Base-by-base conservation (phyloP, 805 yeast genomes). In the Barnettozyma vustinii region DNA sequence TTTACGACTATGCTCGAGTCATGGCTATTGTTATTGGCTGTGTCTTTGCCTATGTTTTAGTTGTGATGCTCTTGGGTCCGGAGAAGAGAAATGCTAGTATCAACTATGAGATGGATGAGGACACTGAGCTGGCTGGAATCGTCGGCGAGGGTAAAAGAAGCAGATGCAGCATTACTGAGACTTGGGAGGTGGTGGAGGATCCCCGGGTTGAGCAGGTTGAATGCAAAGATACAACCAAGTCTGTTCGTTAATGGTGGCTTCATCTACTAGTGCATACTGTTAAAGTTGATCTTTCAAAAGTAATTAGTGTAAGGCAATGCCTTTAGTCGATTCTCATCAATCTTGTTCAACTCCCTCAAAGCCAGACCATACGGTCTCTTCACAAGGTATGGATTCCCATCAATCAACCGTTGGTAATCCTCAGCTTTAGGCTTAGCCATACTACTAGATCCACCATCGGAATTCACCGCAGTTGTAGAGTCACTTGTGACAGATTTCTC, bases 1-100 rank as follows among this genome's bases (percentile, higher is more conserved):
- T 63, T 36, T 76, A 68, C 53, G 71, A 81, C 57, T 81, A 81
- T 55, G 78, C 78, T 2, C 76, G 69, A 52, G 82, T 79, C 23
- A 81, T 81, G 87, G 76, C 84, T 13, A 81, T 81, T 48, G 80
- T 81, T 61, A 72, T 80, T 66, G 86, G 83, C 19, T 74, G 81
- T 57, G 85, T 81, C 3, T 76, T 77, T 52, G 81, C 65, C 0
- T 79, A 70, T 53, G 69, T 79, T 45, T 58, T 80, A 12, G 8
- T 80, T 2, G 64, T 79, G 37, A 67, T 76, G 1, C 62, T 80
- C 36, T 46, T 81, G 42, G 87, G 87, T 9, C 86, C 86, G 8
- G 87, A 81, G 62, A 74, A 77, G 49, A 71, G 65, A 55, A 63
- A 62, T 41, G 64, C 60, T 9, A 57, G 62, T 30, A 58, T 61